These are phyloP conservation scores for Aspergillus sp. DNA, from an alignment of 2,329 filamentous ascomycete genomes.

Conservation along the genomic window DNA sequence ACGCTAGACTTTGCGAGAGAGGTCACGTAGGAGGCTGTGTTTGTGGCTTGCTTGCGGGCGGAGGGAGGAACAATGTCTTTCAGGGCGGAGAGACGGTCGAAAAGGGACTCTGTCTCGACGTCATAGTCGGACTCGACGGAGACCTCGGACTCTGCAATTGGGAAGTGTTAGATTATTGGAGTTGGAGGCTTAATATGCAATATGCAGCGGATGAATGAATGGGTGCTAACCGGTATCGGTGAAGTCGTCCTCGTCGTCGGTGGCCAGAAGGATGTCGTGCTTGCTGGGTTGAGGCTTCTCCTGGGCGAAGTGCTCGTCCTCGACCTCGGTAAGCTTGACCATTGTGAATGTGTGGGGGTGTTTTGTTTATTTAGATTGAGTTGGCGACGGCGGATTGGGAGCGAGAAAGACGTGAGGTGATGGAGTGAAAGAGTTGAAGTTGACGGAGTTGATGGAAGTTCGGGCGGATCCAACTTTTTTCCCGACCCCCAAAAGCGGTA, in stretches of 20 bases:
- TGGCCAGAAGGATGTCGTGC: slow-evolving; percentile 54
- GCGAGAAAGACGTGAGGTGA: slow-evolving; percentile 2
- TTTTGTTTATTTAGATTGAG: slow-evolving; percentile 9
- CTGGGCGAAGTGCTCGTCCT: slow-evolving; percentile 89
- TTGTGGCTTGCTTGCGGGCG: slow-evolving; percentile 67
- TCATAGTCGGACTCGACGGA: slow-evolving; percentile 72
- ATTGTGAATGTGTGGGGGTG: slow-evolving; percentile 52
- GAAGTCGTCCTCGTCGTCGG: slow-evolving; percentile 74
- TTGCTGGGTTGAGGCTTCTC: slow-evolving; percentile 63
- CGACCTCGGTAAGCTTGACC: slow-evolving; percentile 96
- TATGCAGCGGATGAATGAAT: background rate
- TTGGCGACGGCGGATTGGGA: slow-evolving; percentile 8
- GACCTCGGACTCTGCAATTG: slow-evolving; percentile 71
- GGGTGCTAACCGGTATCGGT: slow-evolving; percentile 77
- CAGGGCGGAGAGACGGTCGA: slow-evolving; percentile 70
- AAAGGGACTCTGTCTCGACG: slow-evolving; percentile 58
- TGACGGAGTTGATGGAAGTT: slow-evolving; percentile 23
- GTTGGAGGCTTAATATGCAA: background rate
- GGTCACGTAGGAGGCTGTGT: slow-evolving; percentile 51
- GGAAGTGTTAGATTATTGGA: slow-evolving; percentile 14
- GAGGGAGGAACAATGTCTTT: slow-evolving; percentile 75
- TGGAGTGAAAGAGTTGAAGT: slow-evolving; percentile 10
- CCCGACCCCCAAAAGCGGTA: slow-evolving; percentile 25
- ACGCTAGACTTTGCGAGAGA: slow-evolving; percentile 47
- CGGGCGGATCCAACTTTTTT: slow-evolving; percentile 39